These are phyloP conservation scores for Chytriomyces hyalinus DNA, from an alignment of 192 early-diverging fungal genomes.

Conservation along the genomic window DNA sequence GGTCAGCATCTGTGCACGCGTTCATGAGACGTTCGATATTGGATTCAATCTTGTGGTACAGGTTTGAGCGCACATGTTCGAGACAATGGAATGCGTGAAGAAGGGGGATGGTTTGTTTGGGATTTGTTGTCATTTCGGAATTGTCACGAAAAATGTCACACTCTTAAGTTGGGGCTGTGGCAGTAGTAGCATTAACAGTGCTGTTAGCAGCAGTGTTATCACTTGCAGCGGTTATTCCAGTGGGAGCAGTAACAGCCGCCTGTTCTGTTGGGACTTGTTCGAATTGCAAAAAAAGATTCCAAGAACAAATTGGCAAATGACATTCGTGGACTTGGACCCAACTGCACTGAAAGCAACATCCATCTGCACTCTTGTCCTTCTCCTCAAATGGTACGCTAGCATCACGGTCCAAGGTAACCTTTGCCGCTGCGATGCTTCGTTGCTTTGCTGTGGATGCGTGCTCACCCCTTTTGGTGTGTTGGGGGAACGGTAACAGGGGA, in stretches of 20 bases:
- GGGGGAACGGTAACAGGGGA: background rate
- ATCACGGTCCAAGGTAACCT: background rate
- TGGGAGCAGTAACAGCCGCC: no score
- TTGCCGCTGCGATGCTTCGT: no score
- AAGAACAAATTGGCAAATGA: no score
- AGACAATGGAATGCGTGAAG: slow-evolving; percentile 13
- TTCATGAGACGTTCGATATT: background rate
- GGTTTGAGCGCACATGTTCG: background rate
- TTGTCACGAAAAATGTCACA: no score
- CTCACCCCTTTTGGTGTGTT: background rate
- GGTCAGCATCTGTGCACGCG: no score
- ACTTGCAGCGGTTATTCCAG: no score
- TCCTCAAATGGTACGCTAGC: background rate
- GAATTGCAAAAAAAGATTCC: no score
- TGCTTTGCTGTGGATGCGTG: background rate
- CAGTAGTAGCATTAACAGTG: no score
- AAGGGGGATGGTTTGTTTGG: background rate
- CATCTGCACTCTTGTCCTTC: background rate
- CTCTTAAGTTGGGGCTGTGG: no score
- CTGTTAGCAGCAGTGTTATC: no score
- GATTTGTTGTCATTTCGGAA: background rate
- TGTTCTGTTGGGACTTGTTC: no score
- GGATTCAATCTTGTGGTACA: background rate
- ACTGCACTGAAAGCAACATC: background rate
- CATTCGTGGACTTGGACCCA: background rate